These are phyloP conservation scores for Castanea mollissima DNA, from an alignment of 306 rosid genomes.

Conservation along the genomic window DNA sequence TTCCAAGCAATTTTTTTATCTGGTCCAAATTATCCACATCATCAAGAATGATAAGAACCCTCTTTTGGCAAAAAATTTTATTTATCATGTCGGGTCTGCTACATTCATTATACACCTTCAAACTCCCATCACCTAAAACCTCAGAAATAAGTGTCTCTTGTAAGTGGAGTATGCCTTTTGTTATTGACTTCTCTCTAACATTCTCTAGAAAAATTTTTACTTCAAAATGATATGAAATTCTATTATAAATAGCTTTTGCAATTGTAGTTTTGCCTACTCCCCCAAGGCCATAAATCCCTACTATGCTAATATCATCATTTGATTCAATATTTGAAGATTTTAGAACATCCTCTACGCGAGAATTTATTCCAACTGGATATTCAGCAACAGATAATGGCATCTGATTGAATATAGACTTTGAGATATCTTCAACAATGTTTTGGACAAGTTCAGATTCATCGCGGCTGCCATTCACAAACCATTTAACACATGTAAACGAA, in stretches of 20 bases:
- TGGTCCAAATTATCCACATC: background rate
- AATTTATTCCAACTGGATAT: background rate
- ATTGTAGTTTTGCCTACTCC: slow-evolving; percentile 10
- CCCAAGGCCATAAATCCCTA: slow-evolving; percentile 8
- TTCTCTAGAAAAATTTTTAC: background rate
- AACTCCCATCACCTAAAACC: too few relatives aligned
- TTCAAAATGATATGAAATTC: background rate
- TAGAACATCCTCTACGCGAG: background rate
- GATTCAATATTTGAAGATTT: background rate
- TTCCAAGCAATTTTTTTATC: background rate
- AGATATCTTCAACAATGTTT: background rate
- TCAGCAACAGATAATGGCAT: background rate
- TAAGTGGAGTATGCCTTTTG: background rate
- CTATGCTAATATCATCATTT: background rate
- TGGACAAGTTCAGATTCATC: background rate
- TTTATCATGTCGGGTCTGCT: background rate
- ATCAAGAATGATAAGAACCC: slow-evolving; percentile 11
- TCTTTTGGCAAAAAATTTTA: background rate
- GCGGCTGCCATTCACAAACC: background rate
- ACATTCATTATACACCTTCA: background rate
- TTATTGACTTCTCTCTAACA: background rate
- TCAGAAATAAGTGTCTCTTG: background rate
- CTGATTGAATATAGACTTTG: background rate
- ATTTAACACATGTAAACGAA: too few relatives aligned
- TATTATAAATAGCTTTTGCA: slow-evolving; percentile 3